phyloP scores from a whole-genome alignment of 306 rosid species.

The Neltuma alba region DNA sequence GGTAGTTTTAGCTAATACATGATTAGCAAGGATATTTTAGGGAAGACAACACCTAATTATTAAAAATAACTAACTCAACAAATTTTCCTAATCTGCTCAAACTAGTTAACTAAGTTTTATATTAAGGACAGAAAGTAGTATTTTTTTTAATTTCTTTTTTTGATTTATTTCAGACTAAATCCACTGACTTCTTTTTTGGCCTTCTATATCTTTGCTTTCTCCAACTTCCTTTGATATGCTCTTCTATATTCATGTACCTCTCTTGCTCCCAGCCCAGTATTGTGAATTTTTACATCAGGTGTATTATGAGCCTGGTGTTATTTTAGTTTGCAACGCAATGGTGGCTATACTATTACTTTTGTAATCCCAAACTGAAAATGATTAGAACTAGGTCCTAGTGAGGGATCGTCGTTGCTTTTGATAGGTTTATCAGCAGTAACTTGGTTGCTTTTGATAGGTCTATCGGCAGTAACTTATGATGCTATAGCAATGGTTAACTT shows the following conservation, averaged over 20 bases:
- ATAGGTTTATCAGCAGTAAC: background rate
- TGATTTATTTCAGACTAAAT: background rate
- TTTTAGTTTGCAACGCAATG: slow-evolving; percentile 2
- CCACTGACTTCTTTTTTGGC: background rate
- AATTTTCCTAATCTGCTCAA: no score
- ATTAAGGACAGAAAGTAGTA: no score
- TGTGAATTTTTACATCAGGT: background rate
- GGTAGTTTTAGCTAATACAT: no score
- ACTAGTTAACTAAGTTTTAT: no score
- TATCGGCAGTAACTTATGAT: no score
- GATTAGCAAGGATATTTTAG: no score
- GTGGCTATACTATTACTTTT: background rate
- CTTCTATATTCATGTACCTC: background rate
- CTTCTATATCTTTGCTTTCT: background rate
- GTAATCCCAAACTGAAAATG: background rate
- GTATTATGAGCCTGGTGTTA: background rate
- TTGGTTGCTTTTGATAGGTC: no score
- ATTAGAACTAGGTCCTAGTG: background rate
- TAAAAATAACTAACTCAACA: no score
- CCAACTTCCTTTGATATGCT: background rate
- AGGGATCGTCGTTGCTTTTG: slow-evolving; percentile 15
- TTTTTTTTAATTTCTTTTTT: background rate
- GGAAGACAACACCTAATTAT: no score
- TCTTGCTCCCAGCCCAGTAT: background rate
- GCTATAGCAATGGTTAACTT: background rate